A percentile compares a stretch with the other conserved stretches of the same genome.
These are phyloP conservation scores for Fusarium equiseti DNA, from an alignment of 2,329 filamentous ascomycete species.

Conservation along the genomic window DNA sequence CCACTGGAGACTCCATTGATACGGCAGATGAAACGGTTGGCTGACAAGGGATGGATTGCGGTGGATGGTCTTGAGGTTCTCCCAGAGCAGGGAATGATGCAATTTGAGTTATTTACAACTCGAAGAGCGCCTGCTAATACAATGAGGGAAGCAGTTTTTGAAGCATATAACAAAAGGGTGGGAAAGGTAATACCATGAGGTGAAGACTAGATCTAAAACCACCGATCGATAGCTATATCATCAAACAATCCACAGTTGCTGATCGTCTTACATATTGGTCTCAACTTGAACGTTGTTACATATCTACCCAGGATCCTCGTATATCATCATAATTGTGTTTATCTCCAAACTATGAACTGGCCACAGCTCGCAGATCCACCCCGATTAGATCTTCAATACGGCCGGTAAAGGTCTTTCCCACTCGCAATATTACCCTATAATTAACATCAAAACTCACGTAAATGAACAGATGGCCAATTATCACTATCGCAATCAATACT, in stretches of 20 bases:
- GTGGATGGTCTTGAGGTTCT: conserved; percentile 18
- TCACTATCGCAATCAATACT: neutral
- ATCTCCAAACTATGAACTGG: neutral
- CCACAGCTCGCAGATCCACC: neutral
- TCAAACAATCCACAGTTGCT: neutral
- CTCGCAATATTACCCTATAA: neutral
- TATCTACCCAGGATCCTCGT: neutral
- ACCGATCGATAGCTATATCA: neutral
- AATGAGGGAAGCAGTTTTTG: neutral
- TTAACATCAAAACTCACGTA: neutral
- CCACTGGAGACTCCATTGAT: conserved; percentile 1
- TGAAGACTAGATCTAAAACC: neutral
- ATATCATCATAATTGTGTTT: neutral
- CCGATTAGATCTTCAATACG: neutral
- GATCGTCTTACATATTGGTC: neutral
- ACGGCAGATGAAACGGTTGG: neutral
- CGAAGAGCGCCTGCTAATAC: neutral
- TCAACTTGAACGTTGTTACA: neutral
- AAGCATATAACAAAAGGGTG: neutral
- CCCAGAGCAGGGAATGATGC: conserved; percentile 26
- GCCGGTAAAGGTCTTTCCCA: conserved; percentile 23
- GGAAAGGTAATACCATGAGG: neutral
- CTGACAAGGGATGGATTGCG: conserved; percentile 11
- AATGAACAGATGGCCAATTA: neutral
- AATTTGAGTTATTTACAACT: conserved; percentile 19